These are phyloP conservation scores for Clonostachys byssicola DNA, from an alignment of 2,329 filamentous ascomycete genomes.

Conservation along the genomic window DNA sequence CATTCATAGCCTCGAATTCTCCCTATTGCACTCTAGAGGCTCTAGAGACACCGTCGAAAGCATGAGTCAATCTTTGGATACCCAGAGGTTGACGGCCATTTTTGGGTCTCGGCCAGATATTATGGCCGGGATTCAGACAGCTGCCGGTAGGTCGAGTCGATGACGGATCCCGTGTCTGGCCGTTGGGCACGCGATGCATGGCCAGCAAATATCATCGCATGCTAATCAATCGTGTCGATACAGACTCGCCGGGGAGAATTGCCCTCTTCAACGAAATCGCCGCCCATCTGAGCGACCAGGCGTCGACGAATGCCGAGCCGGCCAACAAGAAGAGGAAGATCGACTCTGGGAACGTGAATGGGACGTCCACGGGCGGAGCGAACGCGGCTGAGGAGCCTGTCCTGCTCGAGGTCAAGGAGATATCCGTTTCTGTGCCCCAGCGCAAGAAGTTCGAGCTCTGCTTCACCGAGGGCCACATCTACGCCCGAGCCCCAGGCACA, in stretches of 20 bases:
- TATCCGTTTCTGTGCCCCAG: slow-evolving; percentile 63
- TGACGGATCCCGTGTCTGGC: too few species aligned
- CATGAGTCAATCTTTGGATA: slow-evolving; percentile 43
- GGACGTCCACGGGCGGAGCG: slow-evolving; percentile 8
- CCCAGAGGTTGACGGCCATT: slow-evolving; percentile 42
- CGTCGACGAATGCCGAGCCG: slow-evolving; percentile 35
- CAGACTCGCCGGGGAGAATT: slow-evolving; percentile 46
- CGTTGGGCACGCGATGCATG: too few species aligned
- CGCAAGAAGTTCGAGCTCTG: slow-evolving; percentile 65
- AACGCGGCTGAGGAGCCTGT: slow-evolving; percentile 43
- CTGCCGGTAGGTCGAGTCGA: slow-evolving; percentile 37
- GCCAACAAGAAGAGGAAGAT: slow-evolving; percentile 49
- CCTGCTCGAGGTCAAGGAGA: slow-evolving; percentile 58
- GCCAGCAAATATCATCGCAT: too few species aligned
- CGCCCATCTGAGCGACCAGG: slow-evolving; percentile 40
- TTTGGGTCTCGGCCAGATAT: slow-evolving; percentile 55
- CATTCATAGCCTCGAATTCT: too few species aligned
- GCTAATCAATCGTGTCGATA: slow-evolving; percentile 1
- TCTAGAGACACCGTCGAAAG: slow-evolving; percentile 2
- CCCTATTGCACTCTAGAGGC: too few species aligned
- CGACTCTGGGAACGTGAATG: slow-evolving; percentile 23
- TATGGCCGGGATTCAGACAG: slow-evolving; percentile 44
- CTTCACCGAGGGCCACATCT: slow-evolving; percentile 55
- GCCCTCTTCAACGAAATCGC: slow-evolving; percentile 54
- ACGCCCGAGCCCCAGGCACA: slow-evolving; percentile 48